Evolutionary conservation across 257 asterid genomes (phyloP).

Genomic region (Hygrophila difformis): DNA sequence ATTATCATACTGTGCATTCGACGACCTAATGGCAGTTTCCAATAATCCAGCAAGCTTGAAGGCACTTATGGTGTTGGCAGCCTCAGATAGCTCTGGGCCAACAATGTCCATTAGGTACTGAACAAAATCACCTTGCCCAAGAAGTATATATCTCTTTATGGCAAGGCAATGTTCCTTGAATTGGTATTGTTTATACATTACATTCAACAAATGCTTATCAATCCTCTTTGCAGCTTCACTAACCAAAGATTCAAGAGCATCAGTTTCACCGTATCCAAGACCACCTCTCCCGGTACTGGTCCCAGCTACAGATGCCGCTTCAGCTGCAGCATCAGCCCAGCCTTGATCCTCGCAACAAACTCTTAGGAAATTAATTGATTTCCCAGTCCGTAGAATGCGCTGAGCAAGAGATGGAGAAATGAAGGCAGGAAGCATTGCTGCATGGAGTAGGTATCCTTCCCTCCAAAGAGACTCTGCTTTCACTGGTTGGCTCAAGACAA

Average conservation of each 20-base stretch:
- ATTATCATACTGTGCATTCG: conserved; percentile 95
- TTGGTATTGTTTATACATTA: conserved; percentile 65
- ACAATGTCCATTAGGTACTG: conserved; percentile 95
- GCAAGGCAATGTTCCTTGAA: conserved; percentile 98
- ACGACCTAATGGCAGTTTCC: conserved; percentile 89
- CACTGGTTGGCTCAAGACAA: conserved; percentile 82
- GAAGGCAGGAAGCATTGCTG: conserved; percentile 91
- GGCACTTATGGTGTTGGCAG: conserved; percentile 92
- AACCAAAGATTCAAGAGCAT: conserved; percentile 89
- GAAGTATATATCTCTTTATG: conserved; percentile 88
- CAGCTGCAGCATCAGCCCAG: conserved; percentile 92
- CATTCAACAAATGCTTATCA: conserved; percentile 84
- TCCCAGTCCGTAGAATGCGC: conserved; percentile 89
- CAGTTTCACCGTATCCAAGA: conserved; percentile 92
- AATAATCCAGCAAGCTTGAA: conserved; percentile 88
- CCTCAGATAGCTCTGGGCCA: conserved; percentile 91
- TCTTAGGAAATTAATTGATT: conserved; percentile 88
- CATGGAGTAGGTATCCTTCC: conserved; percentile 85
- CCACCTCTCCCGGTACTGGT: conserved; percentile 87
- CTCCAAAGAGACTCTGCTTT: conserved; percentile 98
- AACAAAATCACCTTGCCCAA: conserved; percentile 98
- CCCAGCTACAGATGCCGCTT: conserved; percentile 93
- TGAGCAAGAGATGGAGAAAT: conserved; percentile 89
- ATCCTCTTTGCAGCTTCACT: conserved; percentile 90
- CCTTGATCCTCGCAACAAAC: conserved; percentile 97